phyloP scores from a whole-genome alignment of 2,329 filamentous ascomycete genomes.

The Teratosphaeria gauchensis region DNA sequence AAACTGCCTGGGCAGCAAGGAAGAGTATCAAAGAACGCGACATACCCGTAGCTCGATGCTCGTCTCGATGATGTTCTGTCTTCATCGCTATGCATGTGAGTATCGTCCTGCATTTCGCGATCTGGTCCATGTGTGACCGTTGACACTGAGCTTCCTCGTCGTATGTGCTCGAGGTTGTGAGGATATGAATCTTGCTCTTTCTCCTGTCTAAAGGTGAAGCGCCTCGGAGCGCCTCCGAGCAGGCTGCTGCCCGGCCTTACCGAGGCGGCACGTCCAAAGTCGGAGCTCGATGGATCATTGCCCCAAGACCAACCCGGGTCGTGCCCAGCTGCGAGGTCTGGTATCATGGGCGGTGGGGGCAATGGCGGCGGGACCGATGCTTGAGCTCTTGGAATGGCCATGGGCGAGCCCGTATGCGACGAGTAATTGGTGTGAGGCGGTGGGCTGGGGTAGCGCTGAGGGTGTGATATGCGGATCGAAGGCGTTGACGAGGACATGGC shows the following conservation, averaged over 20 bases:
- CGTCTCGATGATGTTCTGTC: slow-evolving; percentile 23
- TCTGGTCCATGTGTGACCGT: slow-evolving; percentile 23
- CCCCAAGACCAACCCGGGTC: slow-evolving; percentile 56
- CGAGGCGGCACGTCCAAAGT: slow-evolving; percentile 31
- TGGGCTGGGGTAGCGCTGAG: slow-evolving; percentile 29
- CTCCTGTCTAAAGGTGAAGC: slow-evolving; percentile 6
- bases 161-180: slow-evolving; percentile 20
- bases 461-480: slow-evolving; percentile 27
- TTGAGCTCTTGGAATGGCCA: slow-evolving; percentile 54
- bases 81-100: slow-evolving; percentile 20
- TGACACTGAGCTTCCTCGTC: slow-evolving; percentile 31
- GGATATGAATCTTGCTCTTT: slow-evolving; percentile 20
- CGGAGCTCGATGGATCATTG: slow-evolving; percentile 42
- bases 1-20: not conserved
- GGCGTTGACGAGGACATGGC: slow-evolving; percentile 16
- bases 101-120: slow-evolving; percentile 18
- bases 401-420: slow-evolving; percentile 40
- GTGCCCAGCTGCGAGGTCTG: slow-evolving; percentile 45
- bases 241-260: slow-evolving; percentile 41
- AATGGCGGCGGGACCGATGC: slow-evolving; percentile 51
- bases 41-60: slow-evolving; percentile 35
- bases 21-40: slow-evolving; percentile 1
- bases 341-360: slow-evolving; percentile 52
- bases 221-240: slow-evolving; percentile 22
- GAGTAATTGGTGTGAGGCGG: slow-evolving; percentile 28